Evolutionary conservation across 108 stramenopile genomes (phyloP).

Genomic region (Craspedostauros australis): DNA sequence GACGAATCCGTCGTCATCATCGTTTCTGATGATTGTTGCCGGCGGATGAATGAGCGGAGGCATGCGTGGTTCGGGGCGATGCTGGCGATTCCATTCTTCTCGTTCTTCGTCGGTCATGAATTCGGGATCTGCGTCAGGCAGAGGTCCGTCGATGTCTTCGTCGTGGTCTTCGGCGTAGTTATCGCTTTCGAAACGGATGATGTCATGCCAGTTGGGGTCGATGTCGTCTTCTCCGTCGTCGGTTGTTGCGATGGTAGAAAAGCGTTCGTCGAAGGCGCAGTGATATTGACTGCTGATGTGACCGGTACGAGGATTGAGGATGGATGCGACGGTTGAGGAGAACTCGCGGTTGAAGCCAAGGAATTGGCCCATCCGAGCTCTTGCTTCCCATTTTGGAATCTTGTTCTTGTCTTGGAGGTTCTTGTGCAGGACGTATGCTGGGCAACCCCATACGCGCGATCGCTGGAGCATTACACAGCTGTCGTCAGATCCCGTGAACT

Average conservation of each 20-base stretch:
- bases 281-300: slow-evolving; percentile 38
- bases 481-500: slow-evolving; percentile 12
- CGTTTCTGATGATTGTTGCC: too few species aligned
- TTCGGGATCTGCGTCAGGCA: too few species aligned
- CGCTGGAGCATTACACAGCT: slow-evolving; percentile 3
- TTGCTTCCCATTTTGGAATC: slow-evolving; percentile 29
- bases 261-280: slow-evolving; percentile 42
- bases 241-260: slow-evolving; percentile 29
- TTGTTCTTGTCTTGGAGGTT: slow-evolving; percentile 34
- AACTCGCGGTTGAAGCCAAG: slow-evolving; percentile 28
- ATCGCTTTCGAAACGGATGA: too few species aligned
- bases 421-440: slow-evolving; percentile 28
- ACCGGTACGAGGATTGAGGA: slow-evolving; percentile 31
- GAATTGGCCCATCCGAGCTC: slow-evolving; percentile 27
- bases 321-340: slow-evolving; percentile 23
- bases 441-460: slow-evolving; percentile 28
- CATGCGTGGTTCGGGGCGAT: too few species aligned
- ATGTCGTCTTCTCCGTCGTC: too few species aligned
- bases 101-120: too few species aligned
- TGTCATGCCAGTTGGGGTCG: too few species aligned
- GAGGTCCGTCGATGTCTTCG: too few species aligned
- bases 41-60: too few species aligned
- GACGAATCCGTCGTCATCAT: too few species aligned
- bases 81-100: too few species aligned
- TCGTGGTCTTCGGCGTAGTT: too few species aligned